A percentile compares a stretch with the other conserved stretches of the same genome.
These are phyloP conservation scores for Cytospora mali DNA, from an alignment of 2,329 filamentous ascomycete species.

Conservation along the genomic window DNA sequence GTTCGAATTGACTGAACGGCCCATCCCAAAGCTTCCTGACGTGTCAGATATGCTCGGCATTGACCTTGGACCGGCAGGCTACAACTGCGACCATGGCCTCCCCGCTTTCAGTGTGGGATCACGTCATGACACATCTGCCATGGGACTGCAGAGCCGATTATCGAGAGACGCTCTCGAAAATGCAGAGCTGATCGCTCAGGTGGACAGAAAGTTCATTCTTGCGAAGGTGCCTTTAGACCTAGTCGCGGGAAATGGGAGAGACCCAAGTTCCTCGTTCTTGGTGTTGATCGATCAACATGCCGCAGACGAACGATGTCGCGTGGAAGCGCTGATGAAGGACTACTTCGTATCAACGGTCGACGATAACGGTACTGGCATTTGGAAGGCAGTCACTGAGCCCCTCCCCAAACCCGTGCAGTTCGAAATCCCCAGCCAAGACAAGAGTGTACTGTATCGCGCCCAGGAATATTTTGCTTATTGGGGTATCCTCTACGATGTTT, in stretches of 20 bases:
- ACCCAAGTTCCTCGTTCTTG: conserved; percentile 45
- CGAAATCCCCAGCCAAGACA: conserved; percentile 64
- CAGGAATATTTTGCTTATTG: conserved; percentile 66
- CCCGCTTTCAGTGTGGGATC: conserved; percentile 10
- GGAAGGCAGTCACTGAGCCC: conserved; percentile 38
- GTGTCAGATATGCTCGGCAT: conserved; percentile 37
- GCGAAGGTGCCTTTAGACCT: conserved; percentile 52
- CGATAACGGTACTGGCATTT: conserved; percentile 3
- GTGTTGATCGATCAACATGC: conserved; percentile 92
- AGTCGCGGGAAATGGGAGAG: conserved; percentile 21
- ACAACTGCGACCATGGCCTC: conserved; percentile 19
- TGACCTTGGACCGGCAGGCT: conserved; percentile 27
- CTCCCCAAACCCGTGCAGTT: conserved; percentile 63
- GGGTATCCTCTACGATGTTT: conserved; percentile 68
- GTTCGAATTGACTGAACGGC: conserved; percentile 57
- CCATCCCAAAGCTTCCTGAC: conserved; percentile 47
- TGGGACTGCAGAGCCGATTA: conserved; percentile 49
- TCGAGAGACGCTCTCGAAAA: conserved; percentile 62
- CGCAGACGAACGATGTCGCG: conserved; percentile 82
- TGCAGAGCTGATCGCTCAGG: conserved; percentile 75
- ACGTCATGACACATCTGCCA: conserved; percentile 29
- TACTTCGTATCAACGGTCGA: conserved; percentile 46
- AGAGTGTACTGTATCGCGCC: conserved; percentile 56
- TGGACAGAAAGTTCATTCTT: conserved; percentile 89
- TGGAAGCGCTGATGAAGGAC: conserved; percentile 69